phyloP scores from a whole-genome alignment of 306 rosid species.

The Castanea mollissima region DNA sequence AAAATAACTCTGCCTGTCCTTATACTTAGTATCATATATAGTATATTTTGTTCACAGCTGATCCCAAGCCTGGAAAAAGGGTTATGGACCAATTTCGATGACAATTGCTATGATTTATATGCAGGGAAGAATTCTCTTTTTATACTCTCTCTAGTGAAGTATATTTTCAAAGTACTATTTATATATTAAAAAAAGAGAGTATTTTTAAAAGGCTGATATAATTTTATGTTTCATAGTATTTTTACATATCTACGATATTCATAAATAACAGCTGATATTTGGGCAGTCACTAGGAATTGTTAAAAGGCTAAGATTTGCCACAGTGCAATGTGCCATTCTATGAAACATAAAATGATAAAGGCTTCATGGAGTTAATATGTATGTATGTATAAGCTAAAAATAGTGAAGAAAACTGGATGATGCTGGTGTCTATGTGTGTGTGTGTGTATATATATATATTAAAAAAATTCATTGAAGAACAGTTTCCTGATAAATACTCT shows the following conservation, averaged over 20 bases:
- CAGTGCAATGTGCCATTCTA: not conserved
- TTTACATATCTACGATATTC: not conserved
- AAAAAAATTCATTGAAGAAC: not conserved
- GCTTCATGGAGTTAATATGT: too few relatives aligned
- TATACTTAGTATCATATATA: too few relatives aligned
- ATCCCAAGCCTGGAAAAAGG: not conserved
- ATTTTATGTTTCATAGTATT: too few relatives aligned
- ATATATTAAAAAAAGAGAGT: not conserved
- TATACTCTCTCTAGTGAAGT: not conserved
- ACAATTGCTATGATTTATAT: not conserved
- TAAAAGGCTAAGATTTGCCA: not conserved
- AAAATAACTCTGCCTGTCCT: not conserved
- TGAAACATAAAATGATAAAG: too few relatives aligned
- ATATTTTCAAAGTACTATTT: not conserved
- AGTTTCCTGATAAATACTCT: constrained; percentile 1
- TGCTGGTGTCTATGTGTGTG: not conserved
- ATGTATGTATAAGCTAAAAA: not conserved
- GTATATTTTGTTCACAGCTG: too few relatives aligned
- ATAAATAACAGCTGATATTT: not conserved
- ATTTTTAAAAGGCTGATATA: not conserved
- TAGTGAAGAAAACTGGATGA: not conserved
- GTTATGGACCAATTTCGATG: not conserved
- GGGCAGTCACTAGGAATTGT: not conserved
- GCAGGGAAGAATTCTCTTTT: not conserved
- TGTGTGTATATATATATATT: too few relatives aligned